These are phyloP conservation scores for Chlorencoelia australis DNA, from an alignment of 2,329 filamentous ascomycete genomes.

Conservation along the genomic window DNA sequence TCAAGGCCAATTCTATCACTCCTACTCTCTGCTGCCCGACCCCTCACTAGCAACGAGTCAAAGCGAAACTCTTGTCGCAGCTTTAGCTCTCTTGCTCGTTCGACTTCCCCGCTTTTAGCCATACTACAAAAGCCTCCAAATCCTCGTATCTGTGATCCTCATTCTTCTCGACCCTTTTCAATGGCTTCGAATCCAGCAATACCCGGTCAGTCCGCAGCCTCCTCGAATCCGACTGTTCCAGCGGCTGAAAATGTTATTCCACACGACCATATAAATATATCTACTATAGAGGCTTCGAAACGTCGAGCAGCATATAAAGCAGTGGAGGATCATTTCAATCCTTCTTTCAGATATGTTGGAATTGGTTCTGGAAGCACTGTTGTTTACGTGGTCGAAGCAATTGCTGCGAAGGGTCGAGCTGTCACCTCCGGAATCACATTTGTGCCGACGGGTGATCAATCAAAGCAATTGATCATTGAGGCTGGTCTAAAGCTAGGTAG, in stretches of 20 bases:
- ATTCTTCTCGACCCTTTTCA: too few species aligned
- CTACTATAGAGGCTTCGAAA: slow-evolving; percentile 61
- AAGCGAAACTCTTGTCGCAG: too few species aligned
- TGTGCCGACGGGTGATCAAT: slow-evolving; percentile 75
- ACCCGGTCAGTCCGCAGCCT: slow-evolving; percentile 11
- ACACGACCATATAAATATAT: slow-evolving; percentile 10
- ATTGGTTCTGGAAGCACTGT: slow-evolving; percentile 78
- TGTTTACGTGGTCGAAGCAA: slow-evolving; percentile 76
- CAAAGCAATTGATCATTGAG: slow-evolving; percentile 71
- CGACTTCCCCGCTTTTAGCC: too few species aligned
- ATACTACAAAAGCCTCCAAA: too few species aligned
- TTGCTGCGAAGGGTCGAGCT: slow-evolving; percentile 47
- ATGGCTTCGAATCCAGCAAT: slow-evolving; percentile 6
- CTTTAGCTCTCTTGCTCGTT: too few species aligned
- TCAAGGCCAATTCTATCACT: too few species aligned
- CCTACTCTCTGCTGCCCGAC: too few species aligned
- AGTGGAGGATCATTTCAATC: slow-evolving; percentile 60
- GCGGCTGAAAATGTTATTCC: slow-evolving; percentile 12
- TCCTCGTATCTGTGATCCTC: too few species aligned
- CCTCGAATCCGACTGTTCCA: slow-evolving; percentile 9
- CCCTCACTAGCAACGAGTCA: too few species aligned
- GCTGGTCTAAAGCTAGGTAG: slow-evolving; percentile 66
- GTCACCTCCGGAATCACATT: slow-evolving; percentile 63
- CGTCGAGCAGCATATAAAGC: slow-evolving; percentile 64
- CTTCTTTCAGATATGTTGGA: slow-evolving; percentile 54